Conservation (phyloP, 306 rosid species). For the Canavalia gladiata region DNA sequence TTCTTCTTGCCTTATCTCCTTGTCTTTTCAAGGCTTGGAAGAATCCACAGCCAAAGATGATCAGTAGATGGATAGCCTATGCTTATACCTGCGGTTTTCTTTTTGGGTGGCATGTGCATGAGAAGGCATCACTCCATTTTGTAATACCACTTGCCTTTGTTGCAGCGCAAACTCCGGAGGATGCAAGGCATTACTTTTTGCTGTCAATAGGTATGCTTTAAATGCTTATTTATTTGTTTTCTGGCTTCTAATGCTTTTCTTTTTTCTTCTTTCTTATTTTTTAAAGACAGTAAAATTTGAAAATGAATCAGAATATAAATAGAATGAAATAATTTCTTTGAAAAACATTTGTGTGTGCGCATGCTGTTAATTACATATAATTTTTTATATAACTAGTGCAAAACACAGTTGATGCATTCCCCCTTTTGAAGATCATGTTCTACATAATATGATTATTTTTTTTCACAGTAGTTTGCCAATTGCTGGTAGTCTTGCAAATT, state of each 20-base stretch:
- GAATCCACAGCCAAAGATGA: constrained; percentile 78
- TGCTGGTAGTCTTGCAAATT: background rate
- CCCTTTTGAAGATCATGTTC: background rate
- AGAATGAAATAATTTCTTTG: constrained; percentile 12
- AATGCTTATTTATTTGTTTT: constrained; percentile 41
- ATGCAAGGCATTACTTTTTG: constrained; percentile 85
- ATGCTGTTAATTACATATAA: constrained; percentile 11
- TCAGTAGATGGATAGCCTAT: constrained; percentile 87
- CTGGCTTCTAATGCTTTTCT: background rate
- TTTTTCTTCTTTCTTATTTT: background rate
- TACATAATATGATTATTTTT: background rate
- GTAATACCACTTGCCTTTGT: constrained; percentile 82
- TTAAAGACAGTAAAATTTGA: background rate
- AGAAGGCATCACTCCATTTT: constrained; percentile 95
- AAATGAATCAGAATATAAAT: background rate
- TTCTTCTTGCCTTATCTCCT: constrained; percentile 86
- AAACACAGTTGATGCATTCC: constrained; percentile 6
- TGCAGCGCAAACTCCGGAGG: constrained; percentile 70
- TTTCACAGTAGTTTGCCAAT: background rate
- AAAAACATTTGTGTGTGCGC: background rate
- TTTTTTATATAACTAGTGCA: constrained; percentile 3
- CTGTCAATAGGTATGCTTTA: constrained; percentile 75
- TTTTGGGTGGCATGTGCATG: constrained; percentile 99
- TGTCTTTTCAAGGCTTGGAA: constrained; percentile 89
- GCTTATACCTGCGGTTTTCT: constrained; percentile 92